Percentiles rank a stretch among this genome's conserved stretches.
Evolutionary conservation across 345 rosid species (phyloP).

Genomic region (Sonneratia caseolaris): DNA sequence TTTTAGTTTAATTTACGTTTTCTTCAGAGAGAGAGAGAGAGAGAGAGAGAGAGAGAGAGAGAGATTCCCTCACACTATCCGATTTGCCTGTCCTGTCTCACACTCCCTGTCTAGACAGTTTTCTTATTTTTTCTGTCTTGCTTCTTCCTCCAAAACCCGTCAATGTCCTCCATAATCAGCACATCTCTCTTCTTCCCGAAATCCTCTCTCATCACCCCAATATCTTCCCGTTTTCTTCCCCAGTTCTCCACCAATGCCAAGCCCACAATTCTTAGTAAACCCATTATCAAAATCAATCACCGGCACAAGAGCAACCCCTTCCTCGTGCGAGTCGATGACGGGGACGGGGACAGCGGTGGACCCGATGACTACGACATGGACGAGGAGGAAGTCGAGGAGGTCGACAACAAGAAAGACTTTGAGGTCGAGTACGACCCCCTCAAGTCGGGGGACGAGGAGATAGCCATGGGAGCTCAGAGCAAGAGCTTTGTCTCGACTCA

Average conservation of each 20-base stretch:
- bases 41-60: too few relatives aligned
- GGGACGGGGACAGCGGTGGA: slow-evolving; percentile 54
- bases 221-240: slow-evolving; percentile 16
- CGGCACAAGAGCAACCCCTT: slow-evolving; percentile 26
- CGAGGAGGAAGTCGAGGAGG: slow-evolving; percentile 78
- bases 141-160: slow-evolving; percentile 9
- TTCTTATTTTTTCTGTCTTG: too few relatives aligned
- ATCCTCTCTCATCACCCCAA: slow-evolving; percentile 23
- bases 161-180: slow-evolving; percentile 10
- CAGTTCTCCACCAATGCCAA: background rate
- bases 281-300: slow-evolving; percentile 18
- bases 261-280: slow-evolving; percentile 11
- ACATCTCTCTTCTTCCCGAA: slow-evolving; percentile 3
- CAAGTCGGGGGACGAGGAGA: slow-evolving; percentile 46
- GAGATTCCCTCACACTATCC: too few relatives aligned
- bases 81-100: too few relatives aligned
- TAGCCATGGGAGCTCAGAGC: slow-evolving; percentile 49
- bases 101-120: too few relatives aligned
- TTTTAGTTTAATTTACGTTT: too few relatives aligned
- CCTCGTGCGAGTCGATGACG: slow-evolving; percentile 57
- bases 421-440: slow-evolving; percentile 81
- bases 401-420: slow-evolving; percentile 82
- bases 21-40: too few relatives aligned
- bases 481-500: slow-evolving; percentile 63
- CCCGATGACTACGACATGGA: slow-evolving; percentile 73